phyloP scores from a whole-genome alignment of 1,284 basidiomycete genomes.

The Puccinia horiana region DNA sequence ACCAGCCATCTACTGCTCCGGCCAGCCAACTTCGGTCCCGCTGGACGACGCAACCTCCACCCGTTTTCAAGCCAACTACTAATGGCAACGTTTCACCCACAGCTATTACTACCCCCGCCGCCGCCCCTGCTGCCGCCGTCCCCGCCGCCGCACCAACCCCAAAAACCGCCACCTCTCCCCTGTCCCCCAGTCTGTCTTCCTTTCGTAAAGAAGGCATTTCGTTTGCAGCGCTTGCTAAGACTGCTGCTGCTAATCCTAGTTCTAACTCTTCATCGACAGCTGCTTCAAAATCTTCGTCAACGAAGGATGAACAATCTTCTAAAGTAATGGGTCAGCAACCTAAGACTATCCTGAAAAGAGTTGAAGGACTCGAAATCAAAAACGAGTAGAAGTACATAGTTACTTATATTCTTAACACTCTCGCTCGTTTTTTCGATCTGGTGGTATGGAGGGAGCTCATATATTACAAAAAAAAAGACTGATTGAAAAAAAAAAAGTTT shows the following conservation, averaged over 20 bases:
- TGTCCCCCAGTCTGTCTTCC: constrained; percentile 36
- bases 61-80: constrained; percentile 3
- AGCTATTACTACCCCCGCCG: not conserved
- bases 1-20: not conserved
- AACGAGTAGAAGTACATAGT: too few relatives aligned
- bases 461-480: too few relatives aligned
- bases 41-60: constrained; percentile 25
- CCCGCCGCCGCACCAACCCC: not conserved
- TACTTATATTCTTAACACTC: too few relatives aligned
- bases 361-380: constrained; percentile 35
- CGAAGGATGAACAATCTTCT: constrained; percentile 2
- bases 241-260: constrained; percentile 22
- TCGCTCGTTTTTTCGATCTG: too few relatives aligned
- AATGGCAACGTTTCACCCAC: constrained; percentile 31
- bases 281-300: not conserved
- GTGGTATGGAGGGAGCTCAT: too few relatives aligned
- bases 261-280: not conserved
- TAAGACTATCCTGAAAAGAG: constrained; percentile 34
- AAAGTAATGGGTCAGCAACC: constrained; percentile 20
- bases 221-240: constrained; percentile 46
- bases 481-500: too few relatives aligned
- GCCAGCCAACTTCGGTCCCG: constrained; percentile 15
- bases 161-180: constrained; percentile 14
- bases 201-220: constrained; percentile 48
- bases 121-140: not conserved